Percentiles rank a stretch among this genome's conserved stretches.
phyloP scores from a whole-genome alignment of 1,284 basidiomycete genomes.

The Malassezia vespertilionis region DNA sequence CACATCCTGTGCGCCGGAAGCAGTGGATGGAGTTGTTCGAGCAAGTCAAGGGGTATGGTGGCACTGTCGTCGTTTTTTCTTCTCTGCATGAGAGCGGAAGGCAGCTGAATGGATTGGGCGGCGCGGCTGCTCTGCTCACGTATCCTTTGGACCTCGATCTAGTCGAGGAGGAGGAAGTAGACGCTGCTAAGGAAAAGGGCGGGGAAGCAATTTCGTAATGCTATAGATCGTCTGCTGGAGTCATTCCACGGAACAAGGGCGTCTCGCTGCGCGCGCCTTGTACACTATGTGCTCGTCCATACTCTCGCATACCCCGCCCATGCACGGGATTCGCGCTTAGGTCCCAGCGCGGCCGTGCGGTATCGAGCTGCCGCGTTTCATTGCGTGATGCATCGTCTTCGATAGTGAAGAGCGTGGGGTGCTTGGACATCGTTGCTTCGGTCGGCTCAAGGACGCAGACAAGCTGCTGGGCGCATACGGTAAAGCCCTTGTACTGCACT shows the following conservation, averaged over 20 bases:
- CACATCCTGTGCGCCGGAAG: constrained; percentile 48
- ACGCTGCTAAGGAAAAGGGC: constrained; percentile 4
- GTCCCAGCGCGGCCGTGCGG: too few relatives aligned
- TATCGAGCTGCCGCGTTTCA: constrained; percentile 7
- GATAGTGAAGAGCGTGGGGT: constrained; percentile 8
- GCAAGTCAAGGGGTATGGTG: constrained; percentile 73
- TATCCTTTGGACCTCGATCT: constrained; percentile 87
- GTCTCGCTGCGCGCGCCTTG: neutral
- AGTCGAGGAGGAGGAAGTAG: constrained; percentile 53
- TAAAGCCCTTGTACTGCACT: constrained; percentile 6
- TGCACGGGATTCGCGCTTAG: too few relatives aligned
- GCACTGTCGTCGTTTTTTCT: constrained; percentile 88
- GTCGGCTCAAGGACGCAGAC: constrained; percentile 17
- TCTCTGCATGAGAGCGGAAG: constrained; percentile 94
- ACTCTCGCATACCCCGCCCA: too few relatives aligned
- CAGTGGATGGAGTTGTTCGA: constrained; percentile 81
- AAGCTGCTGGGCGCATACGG: constrained; percentile 9
- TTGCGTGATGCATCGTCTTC: constrained; percentile 5
- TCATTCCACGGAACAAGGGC: constrained; percentile 15
- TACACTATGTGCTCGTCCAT: neutral
- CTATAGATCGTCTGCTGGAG: neutral
- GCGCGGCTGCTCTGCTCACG: constrained; percentile 87
- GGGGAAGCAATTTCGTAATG: neutral
- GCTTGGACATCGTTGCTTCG: neutral
- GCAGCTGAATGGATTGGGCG: constrained; percentile 81